Evolutionary conservation across 129 eudicot genomes (phyloP), one percentile per base, ranked within the genome.

Genomic region (Smallanthus sonchifolius): DNA sequence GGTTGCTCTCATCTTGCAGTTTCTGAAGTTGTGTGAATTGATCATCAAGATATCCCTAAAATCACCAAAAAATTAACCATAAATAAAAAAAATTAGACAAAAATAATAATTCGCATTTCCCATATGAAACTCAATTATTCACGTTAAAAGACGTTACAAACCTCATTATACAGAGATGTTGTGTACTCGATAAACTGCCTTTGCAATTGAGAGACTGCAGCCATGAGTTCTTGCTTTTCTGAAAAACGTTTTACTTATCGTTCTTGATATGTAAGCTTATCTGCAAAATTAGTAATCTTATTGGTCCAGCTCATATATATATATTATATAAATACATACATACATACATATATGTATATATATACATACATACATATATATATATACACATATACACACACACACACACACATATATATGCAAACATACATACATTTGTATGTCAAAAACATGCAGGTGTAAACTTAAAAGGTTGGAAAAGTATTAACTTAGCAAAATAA

Each of bases 1-100:
- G 97, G 75, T 85, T 92, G 83, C 86, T 92, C 83, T 83, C 91
- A 81, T 92, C 97, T 81, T 87, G 96, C 63, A 92, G 89, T 54
- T 79, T 81, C 74, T 89, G 96, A 68, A 92, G 93, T 82, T 92
- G 89, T 4, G 80, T 75, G 71, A 92, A 92, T 76, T 89, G 91
- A 59, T 65, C 85, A 76, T 92, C 93, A 59, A 92, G 83, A 69
- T 79, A 74, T 11, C 91, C 87, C 97, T 88, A 86, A 39, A 63
- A 67, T 67, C 42, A 7, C 43, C 49, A 39, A 51, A 19, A 67
- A 70, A 57, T 38, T 17, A 65, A 10, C 43, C 49, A 70, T 34
- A 38, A 43, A 78, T 56, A 73, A 19, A 11, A 63, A 47, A 5
- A 15, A 3, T 51, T 52, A 35, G 16, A 6, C 0, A 60, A 14